phyloP scores from a whole-genome alignment of 106 monocot species.

The Triglochin maritima region DNA sequence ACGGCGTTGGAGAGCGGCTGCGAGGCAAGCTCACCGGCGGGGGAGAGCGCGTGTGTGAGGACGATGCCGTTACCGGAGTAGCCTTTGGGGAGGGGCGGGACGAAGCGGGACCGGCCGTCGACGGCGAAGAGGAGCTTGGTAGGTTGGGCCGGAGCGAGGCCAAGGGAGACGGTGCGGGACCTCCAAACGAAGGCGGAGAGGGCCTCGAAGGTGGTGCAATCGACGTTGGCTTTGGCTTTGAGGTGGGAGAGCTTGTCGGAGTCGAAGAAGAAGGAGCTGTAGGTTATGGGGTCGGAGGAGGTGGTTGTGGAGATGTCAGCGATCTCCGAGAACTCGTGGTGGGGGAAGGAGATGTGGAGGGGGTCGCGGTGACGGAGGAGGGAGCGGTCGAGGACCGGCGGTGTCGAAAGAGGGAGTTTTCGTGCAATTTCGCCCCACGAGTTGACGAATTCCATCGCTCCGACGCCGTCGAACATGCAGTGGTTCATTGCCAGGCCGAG shows the following conservation, averaged over 20 bases:
- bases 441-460: constrained; percentile 26
- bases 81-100: constrained; percentile 38
- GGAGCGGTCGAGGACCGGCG: constrained; percentile 39
- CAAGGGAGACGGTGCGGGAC: constrained; percentile 23
- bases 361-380: constrained; percentile 28
- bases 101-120: constrained; percentile 23
- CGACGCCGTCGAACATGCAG: constrained; percentile 39
- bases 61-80: constrained; percentile 55
- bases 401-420: constrained; percentile 16
- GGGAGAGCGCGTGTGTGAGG: constrained; percentile 17
- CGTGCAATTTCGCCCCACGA: constrained; percentile 40
- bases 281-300: constrained; percentile 4
- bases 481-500: constrained; percentile 39
- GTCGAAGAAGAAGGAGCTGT: constrained; percentile 34
- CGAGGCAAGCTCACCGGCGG: constrained; percentile 25
- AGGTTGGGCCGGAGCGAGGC: constrained; percentile 15
- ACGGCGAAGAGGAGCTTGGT: constrained; percentile 50
- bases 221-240: constrained; percentile 17
- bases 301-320: constrained; percentile 20
- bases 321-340: constrained; percentile 38
- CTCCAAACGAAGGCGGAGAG: constrained; percentile 41
- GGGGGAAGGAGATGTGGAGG: constrained; percentile 21
- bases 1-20: constrained; percentile 19
- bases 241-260: constrained; percentile 17
- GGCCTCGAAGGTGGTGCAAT: constrained; percentile 32